These are phyloP conservation scores for Loxodes magnus DNA, from an alignment of 73 alveolate genomes.

Conservation along the genomic window DNA sequence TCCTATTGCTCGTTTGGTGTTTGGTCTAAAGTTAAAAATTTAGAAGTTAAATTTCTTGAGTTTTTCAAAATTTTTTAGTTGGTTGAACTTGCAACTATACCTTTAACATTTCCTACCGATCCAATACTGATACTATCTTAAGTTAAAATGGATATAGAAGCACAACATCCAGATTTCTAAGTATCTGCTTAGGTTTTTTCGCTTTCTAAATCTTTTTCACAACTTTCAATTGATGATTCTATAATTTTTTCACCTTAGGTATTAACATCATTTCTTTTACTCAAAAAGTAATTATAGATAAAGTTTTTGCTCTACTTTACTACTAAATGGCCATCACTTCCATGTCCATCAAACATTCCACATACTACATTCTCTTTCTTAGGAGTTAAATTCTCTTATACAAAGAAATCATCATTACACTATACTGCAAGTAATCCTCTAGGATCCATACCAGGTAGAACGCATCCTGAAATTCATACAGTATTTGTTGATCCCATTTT, in stretches of 20 bases:
- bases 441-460: conserved; percentile 12
- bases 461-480: conserved; percentile 10
- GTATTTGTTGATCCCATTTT: too few species aligned
- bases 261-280: neutral
- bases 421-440: neutral
- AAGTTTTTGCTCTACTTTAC: neutral
- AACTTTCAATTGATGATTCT: neutral
- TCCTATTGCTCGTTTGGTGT: conserved; percentile 22
- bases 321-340: conserved; percentile 5
- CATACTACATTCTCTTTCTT: neutral
- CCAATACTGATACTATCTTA: conserved; percentile 14
- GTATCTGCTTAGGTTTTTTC: neutral
- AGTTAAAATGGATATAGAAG: neutral
- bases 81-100: conserved; percentile 12
- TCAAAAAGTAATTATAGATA: neutral
- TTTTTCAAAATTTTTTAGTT: neutral
- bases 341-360: conserved; percentile 7
- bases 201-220: neutral
- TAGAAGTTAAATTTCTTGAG: conserved; percentile 7
- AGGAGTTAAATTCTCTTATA: too few species aligned
- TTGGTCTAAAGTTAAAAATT: conserved; percentile 30
- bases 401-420: neutral
- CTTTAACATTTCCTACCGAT: conserved; percentile 43
- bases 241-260: neutral
- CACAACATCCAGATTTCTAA: neutral